Evolutionary conservation across 805 yeast genomes (phyloP), one percentile per base, ranked within the genome.

Genomic region (Wickerhamiella bombiphila): DNA sequence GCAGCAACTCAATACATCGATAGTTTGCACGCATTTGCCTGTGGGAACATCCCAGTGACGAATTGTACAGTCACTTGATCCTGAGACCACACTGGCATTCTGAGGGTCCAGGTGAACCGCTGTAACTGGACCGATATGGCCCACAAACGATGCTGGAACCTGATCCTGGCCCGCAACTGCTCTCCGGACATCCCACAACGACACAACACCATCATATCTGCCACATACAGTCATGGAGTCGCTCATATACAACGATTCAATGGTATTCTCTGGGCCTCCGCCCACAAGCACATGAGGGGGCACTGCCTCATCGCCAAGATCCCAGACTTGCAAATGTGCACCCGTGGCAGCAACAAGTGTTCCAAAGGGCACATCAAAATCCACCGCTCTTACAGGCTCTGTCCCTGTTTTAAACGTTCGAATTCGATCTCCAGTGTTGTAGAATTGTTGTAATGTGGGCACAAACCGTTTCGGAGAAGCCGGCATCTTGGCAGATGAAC

Each of bases 281-380:
- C 13, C 11, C 11, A 9, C 13, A 24, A 24, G 26, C 9, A 24
- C 26, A 9, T 9, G 11, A 5, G 20, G 20, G 6, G 20, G 13
- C 7, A 16, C 6, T 17, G 33, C 20, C 30, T 28, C 15, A n/a
- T 28, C 30, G 7, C 22, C 11, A 48, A 79, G 56, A 60, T 85
- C 93, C 94, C 94, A 85, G 3, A 85, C 79, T 45, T 77, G 68
- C 3, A 83, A 77, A 0, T 79, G 71, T 52, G 76, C 80, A 53
- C 83, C 94, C 47, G 73, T 59, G 0, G 94, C 82, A 13, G 86
- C 70, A 2, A 83, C 86, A 55, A 82, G 48, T 1, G 74, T 73
- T 2, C 85, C 86, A 56, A 75, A 79, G 11, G 88, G 88, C 18
- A 68, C 61, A 51, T 78, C 83, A 52, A 79, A 78, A 45, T 75